These are phyloP conservation scores for Hemisphaericaspora subhashii DNA, from an alignment of 1,139 yeast species.

Conservation along the genomic window DNA sequence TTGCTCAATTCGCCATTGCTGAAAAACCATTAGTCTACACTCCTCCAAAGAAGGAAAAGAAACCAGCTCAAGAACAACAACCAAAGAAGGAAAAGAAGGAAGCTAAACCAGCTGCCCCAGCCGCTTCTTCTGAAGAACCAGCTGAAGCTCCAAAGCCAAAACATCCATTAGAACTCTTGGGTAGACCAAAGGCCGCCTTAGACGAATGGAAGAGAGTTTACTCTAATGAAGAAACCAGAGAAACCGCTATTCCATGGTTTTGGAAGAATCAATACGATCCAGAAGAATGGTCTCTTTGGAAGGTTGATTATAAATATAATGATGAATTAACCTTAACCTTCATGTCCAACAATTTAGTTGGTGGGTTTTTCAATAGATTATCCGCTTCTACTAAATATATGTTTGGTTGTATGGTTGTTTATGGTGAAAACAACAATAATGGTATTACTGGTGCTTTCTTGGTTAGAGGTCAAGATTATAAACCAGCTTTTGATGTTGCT, in stretches of 20 bases:
- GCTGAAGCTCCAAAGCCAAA: slow-evolving; percentile 65
- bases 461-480: slow-evolving; percentile 89
- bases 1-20: slow-evolving; percentile 51
- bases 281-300: slow-evolving; percentile 92
- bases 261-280: slow-evolving; percentile 88
- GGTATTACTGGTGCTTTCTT: slow-evolving; percentile 95
- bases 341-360: slow-evolving; percentile 97
- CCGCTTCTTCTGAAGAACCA: slow-evolving; percentile 46
- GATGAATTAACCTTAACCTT: slow-evolving; percentile 95
- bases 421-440: slow-evolving; percentile 98
- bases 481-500: slow-evolving; percentile 95
- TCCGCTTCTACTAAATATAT: slow-evolving; percentile 87
- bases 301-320: slow-evolving; percentile 95
- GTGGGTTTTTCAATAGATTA: slow-evolving; percentile 98
- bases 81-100: slow-evolving; percentile 18
- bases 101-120: slow-evolving; percentile 32
- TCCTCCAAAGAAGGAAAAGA: slow-evolving; percentile 82
- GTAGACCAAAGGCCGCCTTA: slow-evolving; percentile 66
- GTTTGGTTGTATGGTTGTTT: slow-evolving; percentile 91
- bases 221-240: slow-evolving; percentile 97
- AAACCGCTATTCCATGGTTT: slow-evolving; percentile 94
- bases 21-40: slow-evolving; percentile 65
- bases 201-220: slow-evolving; percentile 97
- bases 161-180: slow-evolving; percentile 88
- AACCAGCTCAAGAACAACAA: slow-evolving; percentile 23